Conservation (phyloP, 257 asterid genomes). For the Ajuga chamaepitys region DNA sequence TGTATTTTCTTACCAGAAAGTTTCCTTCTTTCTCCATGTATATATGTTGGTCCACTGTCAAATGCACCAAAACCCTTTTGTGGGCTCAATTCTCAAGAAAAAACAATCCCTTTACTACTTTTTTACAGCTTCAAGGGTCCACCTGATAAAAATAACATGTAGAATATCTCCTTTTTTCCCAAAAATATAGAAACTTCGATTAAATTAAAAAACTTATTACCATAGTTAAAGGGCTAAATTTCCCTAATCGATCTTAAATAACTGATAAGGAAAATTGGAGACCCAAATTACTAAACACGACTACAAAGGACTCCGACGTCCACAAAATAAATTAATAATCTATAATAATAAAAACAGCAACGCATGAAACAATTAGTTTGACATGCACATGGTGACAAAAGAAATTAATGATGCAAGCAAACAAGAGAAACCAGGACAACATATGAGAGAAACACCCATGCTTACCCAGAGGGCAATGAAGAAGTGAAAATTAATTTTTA, state of each 20-base stretch:
- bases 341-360: background rate
- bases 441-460: constrained; percentile 7
- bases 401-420: constrained; percentile 10
- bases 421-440: constrained; percentile 16
- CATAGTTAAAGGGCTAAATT: too few species aligned
- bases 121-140: constrained; percentile 23
- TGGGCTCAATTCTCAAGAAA: constrained; percentile 22
- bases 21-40: constrained; percentile 66
- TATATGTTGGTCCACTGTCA: background rate
- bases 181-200: too few species aligned
- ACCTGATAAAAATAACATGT: constrained; percentile 16
- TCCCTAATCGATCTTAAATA: too few species aligned
- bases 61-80: constrained; percentile 18
- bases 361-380: constrained; percentile 18
- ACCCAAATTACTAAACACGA: too few species aligned
- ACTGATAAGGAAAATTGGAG: too few species aligned
- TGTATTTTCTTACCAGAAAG: constrained; percentile 35
- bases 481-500: background rate
- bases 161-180: too few species aligned
- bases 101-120: constrained; percentile 4
- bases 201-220: too few species aligned
- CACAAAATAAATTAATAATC: background rate
- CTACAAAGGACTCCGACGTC: background rate
- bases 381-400: constrained; percentile 27
- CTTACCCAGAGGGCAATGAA: background rate